Percentiles rank a stretch among this genome's conserved stretches.
Conservation (phyloP, 2,329 filamentous ascomycete genomes). For the Hortaea werneckii region DNA sequence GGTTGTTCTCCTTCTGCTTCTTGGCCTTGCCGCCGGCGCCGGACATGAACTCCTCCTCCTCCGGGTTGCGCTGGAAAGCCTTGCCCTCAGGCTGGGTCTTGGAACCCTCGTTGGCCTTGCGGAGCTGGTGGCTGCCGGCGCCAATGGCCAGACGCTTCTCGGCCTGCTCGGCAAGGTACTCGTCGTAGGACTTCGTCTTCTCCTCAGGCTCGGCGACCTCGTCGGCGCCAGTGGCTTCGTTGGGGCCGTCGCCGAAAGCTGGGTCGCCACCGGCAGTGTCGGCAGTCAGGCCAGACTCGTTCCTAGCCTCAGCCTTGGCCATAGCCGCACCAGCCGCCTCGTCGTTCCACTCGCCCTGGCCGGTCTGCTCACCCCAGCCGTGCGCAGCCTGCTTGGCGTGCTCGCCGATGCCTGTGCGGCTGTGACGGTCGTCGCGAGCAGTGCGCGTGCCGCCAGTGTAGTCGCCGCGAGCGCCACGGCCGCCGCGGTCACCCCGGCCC, state of each 20-base stretch:
- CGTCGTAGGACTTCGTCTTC: slow-evolving; percentile 80
- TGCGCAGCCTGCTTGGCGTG: slow-evolving; percentile 81
- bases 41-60: slow-evolving; percentile 65
- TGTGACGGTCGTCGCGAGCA: slow-evolving; percentile 51
- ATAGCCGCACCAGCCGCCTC: slow-evolving; percentile 87
- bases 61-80: slow-evolving; percentile 44
- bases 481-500: slow-evolving; percentile 26
- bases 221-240: slow-evolving; percentile 24
- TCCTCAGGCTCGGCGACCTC: slow-evolving; percentile 45
- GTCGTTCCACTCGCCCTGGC: slow-evolving; percentile 75
- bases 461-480: slow-evolving; percentile 41
- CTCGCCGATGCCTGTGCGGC: slow-evolving; percentile 51
- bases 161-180: slow-evolving; percentile 70
- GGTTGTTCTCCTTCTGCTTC: slow-evolving; percentile 70
- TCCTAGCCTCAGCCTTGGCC: slow-evolving; percentile 74
- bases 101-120: slow-evolving; percentile 86
- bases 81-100: slow-evolving; percentile 88
- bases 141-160: slow-evolving; percentile 67
- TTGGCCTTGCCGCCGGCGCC: slow-evolving; percentile 63
- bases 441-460: slow-evolving; percentile 35
- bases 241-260: slow-evolving; percentile 35
- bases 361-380: slow-evolving; percentile 71
- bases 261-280: slow-evolving; percentile 33
- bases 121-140: slow-evolving; percentile 57
- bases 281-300: slow-evolving; percentile 36